Base-by-base conservation (phyloP, 495 filamentous ascomycete species). In the Daldinia grandis region DNA sequence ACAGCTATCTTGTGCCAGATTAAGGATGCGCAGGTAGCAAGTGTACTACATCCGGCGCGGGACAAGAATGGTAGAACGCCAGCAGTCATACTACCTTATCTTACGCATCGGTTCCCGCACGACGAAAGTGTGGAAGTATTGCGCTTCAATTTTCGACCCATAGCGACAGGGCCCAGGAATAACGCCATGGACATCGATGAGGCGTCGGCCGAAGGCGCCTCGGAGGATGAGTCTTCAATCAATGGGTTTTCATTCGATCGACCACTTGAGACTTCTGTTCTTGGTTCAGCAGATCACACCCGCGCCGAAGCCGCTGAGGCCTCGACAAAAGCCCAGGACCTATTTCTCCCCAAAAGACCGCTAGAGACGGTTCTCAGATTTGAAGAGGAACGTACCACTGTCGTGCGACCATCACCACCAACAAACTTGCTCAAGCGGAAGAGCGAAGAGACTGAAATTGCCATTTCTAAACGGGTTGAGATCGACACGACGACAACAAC, bases 31-130 rank as follows among this genome's bases (percentile, higher is more conserved):
- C 90, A 97, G 85, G 74, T 93, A 12, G 90, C 93, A 30, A 93
- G 92, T 76, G 87, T 93, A 12, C 79, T 97, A 57, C 91, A 95
- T 78, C 92, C 93, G 1, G 85, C 89, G 60, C 81, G 85, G 14
- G 85, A 85, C 37, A 80, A 82, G 49, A 85, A 85, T 49, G 87
- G 88, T 2, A 84, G 84, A 28, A 83, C 83, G 40, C 85, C 85
- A 62, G 81, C 88, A 14, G 93, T 91, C 72, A 90, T 97, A 53
- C 78, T 98, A 28, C 93, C 93, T 6, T 90, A 95, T 68, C 80
- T 97, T 27, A 86, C 86, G 25, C 81, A 87, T 59, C 81, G 81
- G 47, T 90, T 87, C 72, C 81, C 88, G 0, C 79, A 82, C 31
- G 84, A 88, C 49, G 78, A 87, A 62, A 86, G 84, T 17, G 90